Evolutionary conservation across 2,329 filamentous ascomycete genomes (phyloP).

Genomic region (Penicillium janthinellum): DNA sequence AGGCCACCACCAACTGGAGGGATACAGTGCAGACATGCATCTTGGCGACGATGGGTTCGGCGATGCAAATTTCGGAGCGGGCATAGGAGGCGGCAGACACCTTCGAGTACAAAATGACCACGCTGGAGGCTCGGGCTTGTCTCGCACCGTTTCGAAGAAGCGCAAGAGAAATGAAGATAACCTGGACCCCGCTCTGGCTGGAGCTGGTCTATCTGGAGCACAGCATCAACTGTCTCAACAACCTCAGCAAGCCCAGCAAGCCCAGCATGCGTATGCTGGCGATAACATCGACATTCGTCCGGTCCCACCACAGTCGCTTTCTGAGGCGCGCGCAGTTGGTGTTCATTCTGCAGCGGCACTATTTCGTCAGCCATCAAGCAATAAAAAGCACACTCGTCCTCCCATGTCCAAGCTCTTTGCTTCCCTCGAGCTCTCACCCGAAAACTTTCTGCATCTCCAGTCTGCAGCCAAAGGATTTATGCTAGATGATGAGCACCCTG

Average conservation of each 20-base stretch:
- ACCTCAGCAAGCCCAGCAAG: conserved; percentile 28
- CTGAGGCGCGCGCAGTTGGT: conserved; percentile 52
- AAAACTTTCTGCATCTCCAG: conserved; percentile 59
- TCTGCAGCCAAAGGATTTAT: conserved; percentile 60
- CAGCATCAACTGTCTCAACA: conserved; percentile 31
- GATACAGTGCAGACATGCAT: conserved; percentile 43
- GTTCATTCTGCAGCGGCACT: conserved; percentile 58
- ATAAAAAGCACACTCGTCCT: conserved; percentile 60
- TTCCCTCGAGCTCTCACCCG: conserved; percentile 58
- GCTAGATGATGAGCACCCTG: conserved; percentile 57
- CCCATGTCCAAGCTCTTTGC: conserved; percentile 61
- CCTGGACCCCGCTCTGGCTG: conserved; percentile 40
- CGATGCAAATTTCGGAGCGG: conserved; percentile 36
- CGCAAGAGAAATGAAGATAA: conserved; percentile 45
- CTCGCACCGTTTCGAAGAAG: conserved; percentile 42
- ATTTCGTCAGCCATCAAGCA: conserved; percentile 53
- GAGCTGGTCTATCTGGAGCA: conserved; percentile 26
- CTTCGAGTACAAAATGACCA: conserved; percentile 33
- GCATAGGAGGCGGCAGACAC: conserved; percentile 30
- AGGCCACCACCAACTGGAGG: conserved; percentile 42
- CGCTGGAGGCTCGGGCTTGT: conserved; percentile 32
- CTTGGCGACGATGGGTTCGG: conserved; percentile 44
- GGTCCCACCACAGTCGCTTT: conserved; percentile 40
- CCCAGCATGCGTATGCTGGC: conserved; percentile 31
- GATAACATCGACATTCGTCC: conserved; percentile 41